Evolutionary conservation across 352 stramenopile species (phyloP).

Genomic region (Globisporangium nodosum): DNA sequence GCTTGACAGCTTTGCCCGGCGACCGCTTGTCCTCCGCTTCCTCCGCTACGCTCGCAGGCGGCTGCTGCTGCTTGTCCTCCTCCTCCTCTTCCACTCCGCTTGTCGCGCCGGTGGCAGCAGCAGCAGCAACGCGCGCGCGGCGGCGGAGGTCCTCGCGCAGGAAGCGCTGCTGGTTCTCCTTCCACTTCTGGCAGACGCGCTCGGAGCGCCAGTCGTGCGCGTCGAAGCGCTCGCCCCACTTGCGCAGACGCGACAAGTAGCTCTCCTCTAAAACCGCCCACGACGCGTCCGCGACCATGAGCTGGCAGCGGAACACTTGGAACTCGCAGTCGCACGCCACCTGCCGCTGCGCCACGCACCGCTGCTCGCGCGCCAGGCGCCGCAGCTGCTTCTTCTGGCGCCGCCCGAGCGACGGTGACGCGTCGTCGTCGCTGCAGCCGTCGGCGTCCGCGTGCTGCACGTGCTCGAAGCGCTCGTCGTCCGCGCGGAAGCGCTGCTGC

Average conservation of each 20-base stretch:
- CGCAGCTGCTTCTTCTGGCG: slow-evolving; percentile 5
- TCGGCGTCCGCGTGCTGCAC: slow-evolving; percentile 4
- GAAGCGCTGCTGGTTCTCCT: slow-evolving; percentile 59
- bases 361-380: slow-evolving; percentile 7
- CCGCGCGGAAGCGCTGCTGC: slow-evolving; percentile 35
- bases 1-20: slow-evolving; percentile 31
- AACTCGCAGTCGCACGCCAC: slow-evolving; percentile 38
- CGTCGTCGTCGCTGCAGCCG: background rate
- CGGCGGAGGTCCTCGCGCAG: slow-evolving; percentile 7
- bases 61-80: background rate
- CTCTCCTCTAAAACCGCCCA: slow-evolving; percentile 21
- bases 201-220: slow-evolving; percentile 45
- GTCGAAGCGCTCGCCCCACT: slow-evolving; percentile 58
- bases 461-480: slow-evolving; percentile 10
- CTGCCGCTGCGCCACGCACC: slow-evolving; percentile 11
- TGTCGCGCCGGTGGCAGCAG: too few relatives aligned
- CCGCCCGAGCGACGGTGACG: background rate
- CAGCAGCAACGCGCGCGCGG: too few relatives aligned
- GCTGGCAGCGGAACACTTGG: slow-evolving; percentile 38
- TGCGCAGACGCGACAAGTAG: slow-evolving; percentile 27
- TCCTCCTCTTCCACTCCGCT: too few relatives aligned
- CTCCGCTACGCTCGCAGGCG: background rate
- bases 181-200: slow-evolving; percentile 65
- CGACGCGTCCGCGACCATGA: slow-evolving; percentile 15
- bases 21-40: slow-evolving; percentile 12